Evolutionary conservation across 2,329 filamentous ascomycete genomes (phyloP).

Genomic region (Rhynchosporium secalis): DNA sequence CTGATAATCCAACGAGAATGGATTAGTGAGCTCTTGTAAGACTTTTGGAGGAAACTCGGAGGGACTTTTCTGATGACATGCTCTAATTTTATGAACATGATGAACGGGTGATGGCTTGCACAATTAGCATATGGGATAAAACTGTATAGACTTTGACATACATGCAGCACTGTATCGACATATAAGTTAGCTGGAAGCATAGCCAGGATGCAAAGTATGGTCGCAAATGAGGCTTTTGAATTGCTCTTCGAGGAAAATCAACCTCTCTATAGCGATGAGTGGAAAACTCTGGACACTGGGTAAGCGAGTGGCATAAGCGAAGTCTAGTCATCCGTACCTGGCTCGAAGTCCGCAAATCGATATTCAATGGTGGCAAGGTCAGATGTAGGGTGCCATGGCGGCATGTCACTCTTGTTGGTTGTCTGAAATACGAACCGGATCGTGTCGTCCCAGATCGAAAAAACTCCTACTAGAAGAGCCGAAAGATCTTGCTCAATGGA

Average conservation of each 20-base stretch:
- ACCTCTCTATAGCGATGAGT: constrained; percentile 28
- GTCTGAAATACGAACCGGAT: constrained; percentile 25
- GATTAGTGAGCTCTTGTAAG: constrained; percentile 29
- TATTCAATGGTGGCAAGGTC: constrained; percentile 29
- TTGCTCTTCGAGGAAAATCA: constrained; percentile 26
- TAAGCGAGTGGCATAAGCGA: neutral
- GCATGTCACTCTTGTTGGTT: constrained; percentile 22
- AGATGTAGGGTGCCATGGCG: constrained; percentile 26
- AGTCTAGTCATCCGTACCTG: constrained; percentile 7
- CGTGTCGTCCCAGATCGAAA: constrained; percentile 27
- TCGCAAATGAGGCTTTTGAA: constrained; percentile 22
- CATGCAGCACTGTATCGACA: constrained; percentile 31
- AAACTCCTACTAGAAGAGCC: constrained; percentile 23
- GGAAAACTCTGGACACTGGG: constrained; percentile 20
- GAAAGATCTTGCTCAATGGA: constrained; percentile 21
- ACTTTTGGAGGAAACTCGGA: constrained; percentile 29
- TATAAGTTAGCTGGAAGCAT: constrained; percentile 29
- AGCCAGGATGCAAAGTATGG: constrained; percentile 28
- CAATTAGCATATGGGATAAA: neutral
- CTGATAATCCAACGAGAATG: constrained; percentile 29
- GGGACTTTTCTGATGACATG: constrained; percentile 29
- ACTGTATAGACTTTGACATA: neutral
- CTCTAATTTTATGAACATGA: constrained; percentile 31
- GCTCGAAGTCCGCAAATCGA: constrained; percentile 28
- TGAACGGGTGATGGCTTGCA: constrained; percentile 28